Evolutionary conservation across 2,329 filamentous ascomycete genomes (phyloP).

Genomic region (Cordyceps javanica): DNA sequence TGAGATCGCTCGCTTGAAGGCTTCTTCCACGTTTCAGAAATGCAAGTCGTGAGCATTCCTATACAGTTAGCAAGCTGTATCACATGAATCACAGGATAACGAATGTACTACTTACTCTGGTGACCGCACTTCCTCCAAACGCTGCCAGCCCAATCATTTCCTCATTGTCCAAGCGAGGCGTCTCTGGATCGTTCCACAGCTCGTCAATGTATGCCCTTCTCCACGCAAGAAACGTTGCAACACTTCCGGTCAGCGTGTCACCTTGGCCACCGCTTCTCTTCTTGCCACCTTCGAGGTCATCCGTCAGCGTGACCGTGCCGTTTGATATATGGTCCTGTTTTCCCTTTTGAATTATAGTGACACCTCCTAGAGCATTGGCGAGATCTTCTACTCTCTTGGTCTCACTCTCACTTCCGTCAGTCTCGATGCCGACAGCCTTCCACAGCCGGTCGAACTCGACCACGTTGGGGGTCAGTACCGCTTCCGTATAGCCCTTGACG

Average conservation of each 20-base stretch:
- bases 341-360: constrained; percentile 90
- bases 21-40: constrained; percentile 81
- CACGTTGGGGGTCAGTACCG: constrained; percentile 89
- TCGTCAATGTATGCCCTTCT: constrained; percentile 77
- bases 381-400: constrained; percentile 56
- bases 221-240: constrained; percentile 87
- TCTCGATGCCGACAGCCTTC: constrained; percentile 64
- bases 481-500: constrained; percentile 72
- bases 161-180: constrained; percentile 38
- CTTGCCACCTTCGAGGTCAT: constrained; percentile 71
- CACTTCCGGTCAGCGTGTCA: constrained; percentile 83
- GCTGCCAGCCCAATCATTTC: constrained; percentile 72
- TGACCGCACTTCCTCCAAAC: constrained; percentile 81
- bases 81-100: neutral
- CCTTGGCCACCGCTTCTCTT: constrained; percentile 95
- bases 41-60: constrained; percentile 79
- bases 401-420: constrained; percentile 29
- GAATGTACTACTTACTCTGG: constrained; percentile 52
- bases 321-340: constrained; percentile 76
- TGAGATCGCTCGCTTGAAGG: constrained; percentile 88
- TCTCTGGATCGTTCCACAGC: constrained; percentile 60
- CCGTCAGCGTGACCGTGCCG: constrained; percentile 65
- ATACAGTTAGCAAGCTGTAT: constrained; percentile 4
- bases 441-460: constrained; percentile 85
- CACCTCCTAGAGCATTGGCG: constrained; percentile 71